Base-by-base conservation (phyloP, 2,329 filamentous ascomycete species). In the Colletotrichum trifolii region DNA sequence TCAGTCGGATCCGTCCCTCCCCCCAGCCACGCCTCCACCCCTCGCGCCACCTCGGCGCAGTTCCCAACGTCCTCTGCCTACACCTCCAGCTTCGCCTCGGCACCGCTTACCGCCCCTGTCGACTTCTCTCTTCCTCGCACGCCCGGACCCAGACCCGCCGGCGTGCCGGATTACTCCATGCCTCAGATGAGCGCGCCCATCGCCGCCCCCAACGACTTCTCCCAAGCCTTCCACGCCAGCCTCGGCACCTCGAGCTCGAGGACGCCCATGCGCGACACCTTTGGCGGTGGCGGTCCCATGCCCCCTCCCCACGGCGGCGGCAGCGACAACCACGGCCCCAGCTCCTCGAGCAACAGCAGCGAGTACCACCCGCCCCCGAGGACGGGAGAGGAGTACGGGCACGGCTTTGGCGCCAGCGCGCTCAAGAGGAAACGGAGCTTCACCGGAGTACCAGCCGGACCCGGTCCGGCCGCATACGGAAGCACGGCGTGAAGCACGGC, bases 171-270 rank as follows among this genome's bases (percentile, higher is more conserved):
- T 58, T 86, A 85, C 71, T 80, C 80, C 11, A 82, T 85, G 71
- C 79, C 84, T 3, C 85, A 87, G 70, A 78, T 87, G 76, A 85
- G 82, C 69, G 83, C 85, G 2, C 84, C 84, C 1, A 85, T 86
- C 61, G 80, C 81, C 3, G 81, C 84, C 4, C 76, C 85, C 0
- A 81, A 80, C 56, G 85, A 87, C 58, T 87, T 87, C 68, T 77
- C 79, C 2, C 81, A 82, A 62, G 79, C 81, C 6, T 78, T 84
- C 64, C 80, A 83, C 43, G 78, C 78, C 7, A 79, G 73, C 70
- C 74, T 82, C 72, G 69, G 11, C 13, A 50, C 62, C 35, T 59
- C 73, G 4, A 74, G 70, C 58, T 75, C 77, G 15, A 74, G 80
- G 66, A 82, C 81, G 5, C 79, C 82, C 9, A 81, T 83, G 73